phyloP scores from a whole-genome alignment of 1,284 basidiomycete species.

The Cryptococcus sp. region DNA sequence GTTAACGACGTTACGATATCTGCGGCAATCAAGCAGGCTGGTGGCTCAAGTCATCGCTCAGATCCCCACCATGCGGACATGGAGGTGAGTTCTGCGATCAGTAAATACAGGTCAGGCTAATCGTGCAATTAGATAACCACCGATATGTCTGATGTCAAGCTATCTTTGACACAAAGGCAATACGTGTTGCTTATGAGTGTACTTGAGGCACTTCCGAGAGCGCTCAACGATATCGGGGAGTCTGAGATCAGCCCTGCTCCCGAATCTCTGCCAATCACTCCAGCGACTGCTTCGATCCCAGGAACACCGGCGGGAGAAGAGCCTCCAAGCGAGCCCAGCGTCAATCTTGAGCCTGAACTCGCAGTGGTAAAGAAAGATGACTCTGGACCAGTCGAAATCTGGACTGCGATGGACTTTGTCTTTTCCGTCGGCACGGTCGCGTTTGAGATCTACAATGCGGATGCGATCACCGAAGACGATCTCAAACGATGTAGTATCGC shows the following conservation, averaged over 20 bases:
- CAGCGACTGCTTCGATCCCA: constrained; percentile 20
- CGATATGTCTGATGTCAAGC: constrained; percentile 84
- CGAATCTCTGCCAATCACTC: constrained; percentile 26
- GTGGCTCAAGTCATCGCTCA: constrained; percentile 46
- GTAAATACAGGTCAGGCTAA: constrained; percentile 9
- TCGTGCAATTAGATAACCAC: constrained; percentile 33
- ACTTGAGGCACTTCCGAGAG: constrained; percentile 71
- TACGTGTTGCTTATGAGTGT: constrained; percentile 76
- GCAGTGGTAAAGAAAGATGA: constrained; percentile 33
- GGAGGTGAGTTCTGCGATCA: constrained; percentile 59
- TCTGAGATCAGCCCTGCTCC: constrained; percentile 32
- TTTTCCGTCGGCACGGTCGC: constrained; percentile 75
- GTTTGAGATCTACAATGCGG: constrained; percentile 84
- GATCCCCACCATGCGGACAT: constrained; percentile 65
- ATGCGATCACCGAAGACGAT: constrained; percentile 63
- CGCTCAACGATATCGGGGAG: constrained; percentile 56
- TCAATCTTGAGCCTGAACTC: constrained; percentile 59
- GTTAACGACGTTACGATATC: constrained; percentile 87
- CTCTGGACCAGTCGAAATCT: constrained; percentile 42
- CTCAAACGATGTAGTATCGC: constrained; percentile 81
- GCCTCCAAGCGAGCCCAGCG: constrained; percentile 22
- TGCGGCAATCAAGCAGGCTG: constrained; percentile 67
- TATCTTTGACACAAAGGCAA: constrained; percentile 88
- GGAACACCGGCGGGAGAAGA: constrained; percentile 23
- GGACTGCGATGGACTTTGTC: constrained; percentile 74